Evolutionary conservation across 192 early-diverging fungal species (phyloP).

Genomic region (Backusella tuberculispora): DNA sequence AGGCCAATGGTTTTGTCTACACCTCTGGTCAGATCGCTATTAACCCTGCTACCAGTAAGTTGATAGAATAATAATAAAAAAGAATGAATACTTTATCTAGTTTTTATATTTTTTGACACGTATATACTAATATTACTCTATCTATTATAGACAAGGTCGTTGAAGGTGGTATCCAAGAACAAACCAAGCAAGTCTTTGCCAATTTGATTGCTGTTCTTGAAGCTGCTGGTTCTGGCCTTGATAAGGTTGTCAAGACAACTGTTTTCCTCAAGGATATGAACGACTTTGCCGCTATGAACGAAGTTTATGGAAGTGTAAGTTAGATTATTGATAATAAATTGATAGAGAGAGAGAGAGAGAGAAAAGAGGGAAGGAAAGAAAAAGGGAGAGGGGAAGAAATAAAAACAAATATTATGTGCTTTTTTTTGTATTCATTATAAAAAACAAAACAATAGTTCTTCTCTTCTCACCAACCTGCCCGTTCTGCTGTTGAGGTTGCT

Average conservation of each 20-base stretch:
- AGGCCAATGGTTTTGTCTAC: conserved; percentile 83
- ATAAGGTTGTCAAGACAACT: conserved; percentile 94
- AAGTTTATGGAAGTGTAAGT: conserved; percentile 76
- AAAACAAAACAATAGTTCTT: conserved; percentile 51
- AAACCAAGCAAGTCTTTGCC: conserved; percentile 66
- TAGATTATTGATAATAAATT: no score
- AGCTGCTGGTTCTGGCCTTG: conserved; percentile 76
- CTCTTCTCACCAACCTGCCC: conserved; percentile 66
- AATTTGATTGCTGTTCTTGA: conserved; percentile 88
- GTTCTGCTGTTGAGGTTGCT: conserved; percentile 87
- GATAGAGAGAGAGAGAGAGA: no score
- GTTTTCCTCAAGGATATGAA: conserved; percentile 93
- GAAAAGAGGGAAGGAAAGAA: no score
- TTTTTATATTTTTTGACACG: no score
- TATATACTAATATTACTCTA: no score
- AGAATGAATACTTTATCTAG: no score
- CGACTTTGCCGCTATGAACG: conserved; percentile 91
- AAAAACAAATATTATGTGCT: no score
- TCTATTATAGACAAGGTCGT: conserved; percentile 30
- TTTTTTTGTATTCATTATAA: conserved; percentile 2
- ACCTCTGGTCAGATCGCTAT: conserved; percentile 80
- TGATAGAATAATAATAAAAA: no score
- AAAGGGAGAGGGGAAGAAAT: no score
- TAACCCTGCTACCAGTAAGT: conserved; percentile 75
- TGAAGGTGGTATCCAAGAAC: conserved; percentile 37